Base-by-base conservation (phyloP, 1,284 basidiomycete species). In the Coniophora puteana region DNA sequence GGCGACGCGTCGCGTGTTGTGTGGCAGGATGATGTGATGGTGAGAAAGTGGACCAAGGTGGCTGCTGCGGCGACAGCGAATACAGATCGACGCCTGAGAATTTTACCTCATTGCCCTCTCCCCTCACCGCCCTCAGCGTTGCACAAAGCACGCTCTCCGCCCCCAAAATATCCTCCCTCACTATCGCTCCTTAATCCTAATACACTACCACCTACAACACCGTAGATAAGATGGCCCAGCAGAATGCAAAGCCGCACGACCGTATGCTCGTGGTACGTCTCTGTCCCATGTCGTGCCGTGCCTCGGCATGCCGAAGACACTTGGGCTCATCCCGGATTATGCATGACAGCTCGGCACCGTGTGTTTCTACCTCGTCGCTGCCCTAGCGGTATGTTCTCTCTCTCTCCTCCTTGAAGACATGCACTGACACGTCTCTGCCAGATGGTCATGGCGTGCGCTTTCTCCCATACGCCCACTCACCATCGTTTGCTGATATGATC, bases 361-460 rank as follows among this genome's bases (percentile, higher is more conserved):
- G 8, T 58, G 71, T 21, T 90, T 90, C 64, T 90, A 90, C 56
- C 72, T 90, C 33, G 75, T 89, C n/a, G 86, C 87, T 41, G 87
- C 88, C 17, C 64, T 91, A 38, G 74, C 86, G 55, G 88, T 91
- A 65, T 53, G 87, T 78, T 31, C n/a, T 7, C 16, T 41, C 22
- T 27, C 22, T 43, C 38, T 21, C 8, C 24, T 32, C 24, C 5
- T 24, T 5, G 12, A 29, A 11, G 13, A 30, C 40, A 29, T 7
- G 28, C 25, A 41, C 49, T 65, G 34, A 66, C 44, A 43, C n/a
- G 23, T 31, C n/a, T 23, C 35, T 44, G 3, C 23, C 48, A 89
- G 84, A 88, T 89, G 86, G 81, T 89, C 47, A 80, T 87, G 74
- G 85, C 82, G 80, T 87, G 68, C 53, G 71, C 69, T 12, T 16